These are phyloP conservation scores for Paraphoma sp. DNA, from an alignment of 2,329 filamentous ascomycete genomes.

Conservation along the genomic window DNA sequence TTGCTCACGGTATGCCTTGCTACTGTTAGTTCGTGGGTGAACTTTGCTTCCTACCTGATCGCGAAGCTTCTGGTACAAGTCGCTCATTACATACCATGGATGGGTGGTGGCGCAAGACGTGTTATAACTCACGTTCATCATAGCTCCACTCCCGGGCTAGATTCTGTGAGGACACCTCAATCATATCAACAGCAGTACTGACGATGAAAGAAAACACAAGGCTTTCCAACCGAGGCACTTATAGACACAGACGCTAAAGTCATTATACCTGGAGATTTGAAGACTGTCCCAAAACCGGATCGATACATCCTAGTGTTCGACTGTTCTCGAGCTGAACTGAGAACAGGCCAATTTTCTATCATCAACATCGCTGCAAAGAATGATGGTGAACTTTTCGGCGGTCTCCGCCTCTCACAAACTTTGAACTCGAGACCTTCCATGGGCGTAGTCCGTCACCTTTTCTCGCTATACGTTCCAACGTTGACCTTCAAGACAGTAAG, in stretches of 20 bases:
- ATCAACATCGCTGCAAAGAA: background rate
- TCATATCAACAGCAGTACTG: background rate
- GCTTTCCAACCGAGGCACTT: background rate
- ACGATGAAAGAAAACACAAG: background rate
- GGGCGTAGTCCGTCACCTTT: background rate
- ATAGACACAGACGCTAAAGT: background rate
- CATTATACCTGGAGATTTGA: background rate
- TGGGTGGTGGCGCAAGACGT: too few relatives aligned
- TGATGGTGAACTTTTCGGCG: background rate
- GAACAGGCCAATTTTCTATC: background rate
- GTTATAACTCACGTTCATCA: too few relatives aligned
- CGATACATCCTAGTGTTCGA: background rate
- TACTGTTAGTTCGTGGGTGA: background rate
- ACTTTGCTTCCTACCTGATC: background rate
- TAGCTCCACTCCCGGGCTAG: background rate
- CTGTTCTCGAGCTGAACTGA: background rate
- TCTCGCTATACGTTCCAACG: background rate
- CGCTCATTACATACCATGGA: background rate
- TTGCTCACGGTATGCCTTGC: background rate
- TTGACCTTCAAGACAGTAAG: too few relatives aligned
- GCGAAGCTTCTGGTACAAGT: background rate
- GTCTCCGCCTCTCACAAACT: background rate
- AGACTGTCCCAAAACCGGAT: background rate
- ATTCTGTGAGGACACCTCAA: background rate
- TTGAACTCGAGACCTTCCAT: background rate